Percentiles rank a stretch among this genome's conserved stretches.
Conservation (phyloP, 2,329 filamentous ascomycete species). For the Talaromyces funiculosus region DNA sequence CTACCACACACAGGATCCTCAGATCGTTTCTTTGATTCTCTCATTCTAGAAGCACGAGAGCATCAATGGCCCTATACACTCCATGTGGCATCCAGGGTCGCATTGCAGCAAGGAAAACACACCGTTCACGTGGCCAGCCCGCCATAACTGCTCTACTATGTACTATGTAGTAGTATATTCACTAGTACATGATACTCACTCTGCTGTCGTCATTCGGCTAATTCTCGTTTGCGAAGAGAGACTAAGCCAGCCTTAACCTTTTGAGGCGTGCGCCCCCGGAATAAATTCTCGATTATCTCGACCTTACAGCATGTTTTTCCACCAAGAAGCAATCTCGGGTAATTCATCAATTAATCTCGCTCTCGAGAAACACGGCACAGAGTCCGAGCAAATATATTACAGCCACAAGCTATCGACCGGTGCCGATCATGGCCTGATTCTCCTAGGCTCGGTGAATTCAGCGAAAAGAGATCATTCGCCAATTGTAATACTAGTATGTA, state of each 20-base stretch:
- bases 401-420: neutral
- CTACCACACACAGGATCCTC: too few species aligned
- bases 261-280: neutral
- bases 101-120: neutral
- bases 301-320: neutral
- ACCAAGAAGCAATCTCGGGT: neutral
- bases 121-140: conserved; percentile 1
- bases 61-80: neutral
- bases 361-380: neutral
- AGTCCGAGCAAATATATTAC: neutral
- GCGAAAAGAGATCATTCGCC: neutral
- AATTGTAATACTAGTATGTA: too few species aligned
- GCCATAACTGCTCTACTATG: neutral
- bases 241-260: neutral
- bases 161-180: too few species aligned
- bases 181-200: neutral
- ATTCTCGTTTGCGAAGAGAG: neutral
- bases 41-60: neutral
- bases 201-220: neutral
- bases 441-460: neutral
- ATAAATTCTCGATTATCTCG: neutral
- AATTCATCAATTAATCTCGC: neutral
- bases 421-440: conserved; percentile 1
- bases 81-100: neutral
- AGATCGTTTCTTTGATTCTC: neutral